Evolutionary conservation across 2,329 filamentous ascomycete genomes (phyloP), one percentile per base, ranked within the genome.

Genomic region (Xylaria sp.): DNA sequence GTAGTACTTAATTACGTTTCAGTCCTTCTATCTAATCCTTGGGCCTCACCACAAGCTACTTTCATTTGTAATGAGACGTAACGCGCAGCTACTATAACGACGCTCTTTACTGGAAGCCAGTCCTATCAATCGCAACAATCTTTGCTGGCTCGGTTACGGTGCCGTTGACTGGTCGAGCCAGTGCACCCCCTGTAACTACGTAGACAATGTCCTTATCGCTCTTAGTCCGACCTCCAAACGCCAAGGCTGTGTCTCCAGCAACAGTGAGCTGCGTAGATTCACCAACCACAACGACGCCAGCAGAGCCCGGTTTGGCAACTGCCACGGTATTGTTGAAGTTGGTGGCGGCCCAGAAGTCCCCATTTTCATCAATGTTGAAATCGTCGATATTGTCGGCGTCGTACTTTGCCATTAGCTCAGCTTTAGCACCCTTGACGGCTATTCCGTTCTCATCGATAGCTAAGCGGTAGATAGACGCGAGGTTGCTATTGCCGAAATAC

Each of bases 91-190:
- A n/a, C 2, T 5, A 13, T 15, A 23, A 34, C 6, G 3, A 41
- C 28, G 28, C 34, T 39, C 53, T 25, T 25, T 3, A 58, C 8
- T 32, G 2, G 13, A 64, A 70, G 9, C 62, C 62, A 28, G 61
- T 34, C 18, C 60, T 71, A 57, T 75, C 68, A 56, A 76, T 64
- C 12, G 63, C 72, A 25, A 74, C 70, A 20, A 75, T 36, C 46
- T 76, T 76, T 8, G 68, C 74, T 15, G 73, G 71, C 60, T 75
- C 74, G 2, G 69, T 59, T 3, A 73, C 28, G 3, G 70, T 73
- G 13, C 72, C 73, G 48, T 76, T 75, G 20, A 75, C 46, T 1
- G 74, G 72, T 0, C 12, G 30, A 15, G 50, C 50, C 30, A 67
- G 15, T 3, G 67, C 72, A 1, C 74, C 74, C 2, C 59, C 56